Percentiles rank a stretch among this genome's conserved stretches.
Evolutionary conservation across 306 rosid species (phyloP).

Genomic region (Astragalus membranaceus): DNA sequence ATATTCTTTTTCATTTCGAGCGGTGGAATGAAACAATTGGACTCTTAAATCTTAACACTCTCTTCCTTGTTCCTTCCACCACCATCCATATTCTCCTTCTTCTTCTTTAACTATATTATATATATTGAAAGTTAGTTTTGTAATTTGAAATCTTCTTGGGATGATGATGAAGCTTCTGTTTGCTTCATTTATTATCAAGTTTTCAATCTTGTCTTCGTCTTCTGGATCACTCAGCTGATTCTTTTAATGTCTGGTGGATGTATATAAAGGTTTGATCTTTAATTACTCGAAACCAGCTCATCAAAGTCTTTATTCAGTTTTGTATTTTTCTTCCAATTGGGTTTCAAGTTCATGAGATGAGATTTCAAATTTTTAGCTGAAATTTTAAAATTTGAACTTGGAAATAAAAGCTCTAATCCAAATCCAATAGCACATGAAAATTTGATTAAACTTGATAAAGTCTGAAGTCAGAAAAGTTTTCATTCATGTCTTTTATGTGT

Average conservation of each 20-base stretch:
- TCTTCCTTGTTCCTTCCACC: neutral
- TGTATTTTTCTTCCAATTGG: neutral
- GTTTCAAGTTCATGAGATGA: neutral
- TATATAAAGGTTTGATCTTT: slow-evolving; percentile 35
- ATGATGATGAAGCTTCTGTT: neutral
- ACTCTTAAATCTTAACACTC: neutral
- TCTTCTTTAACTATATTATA: neutral
- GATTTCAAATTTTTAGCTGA: no score
- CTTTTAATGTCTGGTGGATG: slow-evolving; percentile 13
- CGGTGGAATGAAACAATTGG: neutral
- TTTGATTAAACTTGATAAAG: neutral
- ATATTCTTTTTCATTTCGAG: neutral
- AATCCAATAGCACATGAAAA: slow-evolving; percentile 13
- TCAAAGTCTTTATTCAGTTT: slow-evolving; percentile 29
- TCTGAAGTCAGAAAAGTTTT: slow-evolving; percentile 10
- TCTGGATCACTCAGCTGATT: slow-evolving; percentile 26
- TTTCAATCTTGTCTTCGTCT: neutral
- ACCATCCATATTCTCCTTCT: slow-evolving; percentile 9
- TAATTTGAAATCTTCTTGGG: no score
- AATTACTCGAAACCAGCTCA: neutral
- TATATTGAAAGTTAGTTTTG: no score
- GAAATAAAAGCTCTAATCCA: slow-evolving; percentile 33
- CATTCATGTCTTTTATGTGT: slow-evolving; percentile 17
- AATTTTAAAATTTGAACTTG: neutral
- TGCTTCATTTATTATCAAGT: slow-evolving; percentile 18